A percentile compares a stretch with the other conserved stretches of the same genome.
Evolutionary conservation across 2,329 filamentous ascomycete genomes (phyloP).

Genomic region (Keithomyces neogunnii): DNA sequence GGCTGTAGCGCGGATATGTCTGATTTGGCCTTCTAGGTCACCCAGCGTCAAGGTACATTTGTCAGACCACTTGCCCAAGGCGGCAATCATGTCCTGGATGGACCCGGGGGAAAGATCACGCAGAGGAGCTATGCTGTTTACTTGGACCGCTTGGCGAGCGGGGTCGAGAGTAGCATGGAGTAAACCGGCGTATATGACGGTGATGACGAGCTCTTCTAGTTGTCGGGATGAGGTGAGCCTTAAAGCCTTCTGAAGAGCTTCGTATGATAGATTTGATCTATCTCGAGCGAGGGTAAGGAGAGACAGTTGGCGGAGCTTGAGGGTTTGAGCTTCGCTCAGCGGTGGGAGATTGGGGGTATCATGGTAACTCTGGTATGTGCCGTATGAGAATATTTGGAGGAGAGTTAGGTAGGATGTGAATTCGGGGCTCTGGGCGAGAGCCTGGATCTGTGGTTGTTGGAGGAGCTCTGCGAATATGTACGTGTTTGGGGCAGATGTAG

Average conservation of each 20-base stretch:
- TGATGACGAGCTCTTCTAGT: conserved; percentile 80
- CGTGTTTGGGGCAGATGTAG: conserved; percentile 81
- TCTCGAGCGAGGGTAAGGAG: conserved; percentile 72
- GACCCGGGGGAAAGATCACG: conserved; percentile 74
- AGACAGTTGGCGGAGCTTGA: conserved; percentile 86
- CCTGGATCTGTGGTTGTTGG: conserved; percentile 67
- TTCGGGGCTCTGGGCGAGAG: conserved; percentile 53
- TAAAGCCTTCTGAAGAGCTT: conserved; percentile 56
- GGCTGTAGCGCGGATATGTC: conserved; percentile 52
- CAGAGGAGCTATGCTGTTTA: conserved; percentile 74
- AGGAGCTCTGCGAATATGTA: conserved; percentile 95
- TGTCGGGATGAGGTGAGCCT: conserved; percentile 57
- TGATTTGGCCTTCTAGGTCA: conserved; percentile 70
- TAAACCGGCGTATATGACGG: conserved; percentile 78
- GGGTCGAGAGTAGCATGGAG: conserved; percentile 79
- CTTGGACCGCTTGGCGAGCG: conserved; percentile 61
- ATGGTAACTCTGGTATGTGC: conserved; percentile 72
- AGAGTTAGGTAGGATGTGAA: conserved; percentile 57
- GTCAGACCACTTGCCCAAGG: conserved; percentile 67
- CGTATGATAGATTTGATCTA: conserved; percentile 62
- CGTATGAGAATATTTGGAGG: conserved; percentile 86
- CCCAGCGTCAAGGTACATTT: conserved; percentile 67
- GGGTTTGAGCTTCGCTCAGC: conserved; percentile 62
- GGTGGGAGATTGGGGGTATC: conserved; percentile 49
- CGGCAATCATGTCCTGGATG: conserved; percentile 57